A percentile compares a stretch with the other conserved stretches of the same genome.
Conservation (phyloP, 2,329 filamentous ascomycete genomes). For the Thelonectria blattea region DNA sequence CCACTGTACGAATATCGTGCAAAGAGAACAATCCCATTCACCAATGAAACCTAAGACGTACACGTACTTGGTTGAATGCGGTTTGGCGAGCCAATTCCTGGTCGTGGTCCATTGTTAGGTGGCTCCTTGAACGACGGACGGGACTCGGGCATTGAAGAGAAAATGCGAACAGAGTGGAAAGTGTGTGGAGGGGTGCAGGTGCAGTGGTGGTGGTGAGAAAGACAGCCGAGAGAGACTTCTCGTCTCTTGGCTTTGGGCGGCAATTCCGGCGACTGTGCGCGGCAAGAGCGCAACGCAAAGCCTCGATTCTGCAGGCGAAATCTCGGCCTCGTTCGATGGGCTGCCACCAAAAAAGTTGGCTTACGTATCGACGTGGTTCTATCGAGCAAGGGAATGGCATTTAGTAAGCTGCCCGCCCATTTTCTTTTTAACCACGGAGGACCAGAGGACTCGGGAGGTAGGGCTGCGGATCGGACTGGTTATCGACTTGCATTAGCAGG, state of each 20-base stretch:
- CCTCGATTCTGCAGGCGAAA: no score
- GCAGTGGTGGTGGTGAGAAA: no score
- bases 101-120: background rate
- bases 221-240: no score
- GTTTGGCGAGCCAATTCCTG: background rate
- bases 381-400: no score
- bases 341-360: no score
- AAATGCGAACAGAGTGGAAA: background rate
- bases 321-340: no score
- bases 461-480: no score
- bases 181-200: background rate
- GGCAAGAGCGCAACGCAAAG: background rate
- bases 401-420: no score
- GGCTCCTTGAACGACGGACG: background rate
- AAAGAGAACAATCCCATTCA: slow-evolving; percentile 34
- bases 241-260: background rate
- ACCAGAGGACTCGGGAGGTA: no score
- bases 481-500: no score
- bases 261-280: background rate
- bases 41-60: slow-evolving; percentile 7
- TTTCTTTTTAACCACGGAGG: no score
- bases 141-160: background rate
- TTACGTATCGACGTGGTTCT: no score
- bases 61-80: background rate
- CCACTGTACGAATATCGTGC: slow-evolving; percentile 32